Conservation (phyloP, 2,329 filamentous ascomycete species). For the Chlorencoelia australis region DNA sequence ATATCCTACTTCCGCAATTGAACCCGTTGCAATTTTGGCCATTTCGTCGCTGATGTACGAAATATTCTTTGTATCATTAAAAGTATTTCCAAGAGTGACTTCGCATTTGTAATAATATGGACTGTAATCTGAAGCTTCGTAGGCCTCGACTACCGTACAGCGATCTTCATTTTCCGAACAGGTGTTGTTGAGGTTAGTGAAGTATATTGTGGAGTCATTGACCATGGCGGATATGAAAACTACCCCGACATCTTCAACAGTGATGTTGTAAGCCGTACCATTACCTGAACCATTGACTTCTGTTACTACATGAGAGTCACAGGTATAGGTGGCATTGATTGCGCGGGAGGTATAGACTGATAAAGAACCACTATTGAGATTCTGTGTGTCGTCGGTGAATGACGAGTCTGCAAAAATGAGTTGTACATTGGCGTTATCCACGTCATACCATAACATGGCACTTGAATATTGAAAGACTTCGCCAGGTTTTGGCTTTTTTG, state of each 20-base stretch:
- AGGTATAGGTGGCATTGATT: conserved; percentile 25
- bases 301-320: conserved; percentile 26
- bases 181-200: conserved; percentile 24
- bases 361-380: conserved; percentile 11
- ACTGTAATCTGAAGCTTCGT: conserved; percentile 29
- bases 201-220: conserved; percentile 29
- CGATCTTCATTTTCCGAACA: conserved; percentile 11
- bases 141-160: conserved; percentile 27
- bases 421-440: conserved; percentile 17
- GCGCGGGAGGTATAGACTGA: conserved; percentile 28
- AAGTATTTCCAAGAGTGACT: conserved; percentile 28
- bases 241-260: conserved; percentile 20
- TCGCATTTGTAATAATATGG: conserved; percentile 36
- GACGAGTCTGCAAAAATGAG: conserved; percentile 32
- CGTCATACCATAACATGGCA: conserved; percentile 14
- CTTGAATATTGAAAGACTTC: conserved; percentile 7
- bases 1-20: conserved; percentile 35
- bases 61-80: conserved; percentile 21
- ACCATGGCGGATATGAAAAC: conserved; percentile 21
- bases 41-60: conserved; percentile 28
- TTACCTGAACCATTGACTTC: conserved; percentile 27
- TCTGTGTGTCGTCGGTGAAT: background rate
- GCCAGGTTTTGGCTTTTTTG: conserved; percentile 23
- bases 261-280: conserved; percentile 22
- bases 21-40: conserved; percentile 27